Percentiles rank a stretch among this genome's conserved stretches.
phyloP scores from a whole-genome alignment of 257 asterid species.

The Datura wrightii region DNA sequence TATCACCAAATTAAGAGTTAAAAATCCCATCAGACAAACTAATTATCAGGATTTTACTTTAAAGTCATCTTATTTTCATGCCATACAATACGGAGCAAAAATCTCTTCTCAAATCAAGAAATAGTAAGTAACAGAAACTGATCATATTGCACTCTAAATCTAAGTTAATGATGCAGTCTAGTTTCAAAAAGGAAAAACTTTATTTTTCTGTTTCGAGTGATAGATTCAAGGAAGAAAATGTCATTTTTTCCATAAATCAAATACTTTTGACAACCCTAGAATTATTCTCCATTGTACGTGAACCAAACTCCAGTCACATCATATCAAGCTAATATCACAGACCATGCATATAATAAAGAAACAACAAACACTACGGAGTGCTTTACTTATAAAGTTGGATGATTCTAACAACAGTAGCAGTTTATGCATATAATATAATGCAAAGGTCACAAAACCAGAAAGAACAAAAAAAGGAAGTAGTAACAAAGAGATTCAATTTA shows the following conservation, averaged over 20 bases:
- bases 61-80: neutral
- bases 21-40: neutral
- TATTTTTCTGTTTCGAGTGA: neutral
- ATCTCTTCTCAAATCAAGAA: neutral
- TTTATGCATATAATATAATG: neutral
- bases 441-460: neutral
- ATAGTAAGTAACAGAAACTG: neutral
- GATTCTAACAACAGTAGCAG: neutral
- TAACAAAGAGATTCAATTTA: neutral
- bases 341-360: neutral
- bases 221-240: neutral
- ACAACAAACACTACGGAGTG: neutral
- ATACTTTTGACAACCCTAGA: neutral
- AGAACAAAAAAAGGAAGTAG: neutral
- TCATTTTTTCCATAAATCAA: neutral
- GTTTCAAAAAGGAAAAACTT: neutral
- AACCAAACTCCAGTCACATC: neutral
- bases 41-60: constrained; percentile 21
- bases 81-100: neutral
- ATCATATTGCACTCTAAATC: neutral
- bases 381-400: neutral
- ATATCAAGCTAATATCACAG: neutral
- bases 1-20: neutral
- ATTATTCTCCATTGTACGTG: neutral
- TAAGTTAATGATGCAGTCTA: neutral